phyloP scores from a whole-genome alignment of 257 asterid species.

The Oldenlandia corymbosa region DNA sequence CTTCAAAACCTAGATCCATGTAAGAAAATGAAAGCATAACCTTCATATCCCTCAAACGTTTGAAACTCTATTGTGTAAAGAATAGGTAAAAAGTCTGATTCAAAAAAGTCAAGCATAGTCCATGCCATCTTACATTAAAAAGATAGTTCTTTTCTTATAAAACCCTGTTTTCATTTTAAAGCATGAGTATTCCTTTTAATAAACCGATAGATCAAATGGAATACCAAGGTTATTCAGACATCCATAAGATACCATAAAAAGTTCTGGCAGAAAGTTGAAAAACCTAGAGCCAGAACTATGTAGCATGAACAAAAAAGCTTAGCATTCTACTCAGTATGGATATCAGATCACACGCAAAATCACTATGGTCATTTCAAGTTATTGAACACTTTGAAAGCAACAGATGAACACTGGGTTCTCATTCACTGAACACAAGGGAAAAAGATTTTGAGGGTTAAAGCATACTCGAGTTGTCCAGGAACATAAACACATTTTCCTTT shows the following conservation, averaged over 20 bases:
- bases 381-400: neutral
- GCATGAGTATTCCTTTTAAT: neutral
- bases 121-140: neutral
- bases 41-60: neutral
- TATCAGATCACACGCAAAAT: neutral
- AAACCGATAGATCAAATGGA: too few species aligned
- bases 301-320: neutral
- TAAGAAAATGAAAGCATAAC: neutral
- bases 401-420: neutral
- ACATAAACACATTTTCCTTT: conserved; percentile 63
- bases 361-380: neutral
- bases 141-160: neutral
- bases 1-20: conserved; percentile 46
- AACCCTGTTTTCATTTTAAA: neutral
- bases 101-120: neutral
- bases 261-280: neutral
- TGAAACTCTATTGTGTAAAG: neutral
- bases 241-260: neutral
- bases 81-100: neutral
- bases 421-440: neutral
- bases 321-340: neutral
- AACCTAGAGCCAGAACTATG: neutral
- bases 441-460: conserved; percentile 7
- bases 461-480: conserved; percentile 68
- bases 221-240: neutral